Conservation (phyloP, 1,284 basidiomycete genomes). For the Malassezia cuniculi region DNA sequence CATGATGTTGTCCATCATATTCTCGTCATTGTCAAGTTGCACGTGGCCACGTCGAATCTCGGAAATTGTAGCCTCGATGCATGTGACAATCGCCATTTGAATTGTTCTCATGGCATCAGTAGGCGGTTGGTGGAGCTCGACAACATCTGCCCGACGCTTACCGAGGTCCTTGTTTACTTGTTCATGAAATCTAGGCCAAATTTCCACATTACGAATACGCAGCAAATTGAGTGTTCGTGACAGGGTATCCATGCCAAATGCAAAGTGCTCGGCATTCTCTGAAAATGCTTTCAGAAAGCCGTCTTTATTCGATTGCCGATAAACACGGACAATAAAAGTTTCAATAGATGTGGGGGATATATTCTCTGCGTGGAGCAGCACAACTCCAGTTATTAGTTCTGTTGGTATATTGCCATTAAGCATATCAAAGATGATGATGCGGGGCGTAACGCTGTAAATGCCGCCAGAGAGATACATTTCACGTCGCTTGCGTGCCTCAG, state of each 20-base stretch:
- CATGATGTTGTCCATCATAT: slow-evolving; percentile 83
- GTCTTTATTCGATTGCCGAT: slow-evolving; percentile 34
- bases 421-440: slow-evolving; percentile 90
- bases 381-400: slow-evolving; percentile 73
- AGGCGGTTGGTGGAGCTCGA: slow-evolving; percentile 78
- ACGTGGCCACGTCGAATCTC: slow-evolving; percentile 79
- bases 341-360: slow-evolving; percentile 55
- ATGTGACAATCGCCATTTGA: slow-evolving; percentile 81
- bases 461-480: slow-evolving; percentile 47
- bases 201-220: slow-evolving; percentile 69
- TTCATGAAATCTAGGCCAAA: slow-evolving; percentile 79
- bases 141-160: slow-evolving; percentile 62
- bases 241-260: slow-evolving; percentile 75
- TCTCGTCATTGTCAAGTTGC: slow-evolving; percentile 83
- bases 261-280: slow-evolving; percentile 87
- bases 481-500: slow-evolving; percentile 55
- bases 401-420: slow-evolving; percentile 70
- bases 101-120: slow-evolving; percentile 78
- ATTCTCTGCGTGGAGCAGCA: slow-evolving; percentile 88
- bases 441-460: slow-evolving; percentile 77
- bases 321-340: slow-evolving; percentile 39
- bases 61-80: slow-evolving; percentile 77
- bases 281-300: slow-evolving; percentile 96
- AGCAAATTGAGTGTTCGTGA: slow-evolving; percentile 86
- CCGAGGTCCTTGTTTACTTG: slow-evolving; percentile 29